Base-by-base conservation (phyloP, 2,329 filamentous ascomycete genomes). In the Teratosphaeria zuluensis region DNA sequence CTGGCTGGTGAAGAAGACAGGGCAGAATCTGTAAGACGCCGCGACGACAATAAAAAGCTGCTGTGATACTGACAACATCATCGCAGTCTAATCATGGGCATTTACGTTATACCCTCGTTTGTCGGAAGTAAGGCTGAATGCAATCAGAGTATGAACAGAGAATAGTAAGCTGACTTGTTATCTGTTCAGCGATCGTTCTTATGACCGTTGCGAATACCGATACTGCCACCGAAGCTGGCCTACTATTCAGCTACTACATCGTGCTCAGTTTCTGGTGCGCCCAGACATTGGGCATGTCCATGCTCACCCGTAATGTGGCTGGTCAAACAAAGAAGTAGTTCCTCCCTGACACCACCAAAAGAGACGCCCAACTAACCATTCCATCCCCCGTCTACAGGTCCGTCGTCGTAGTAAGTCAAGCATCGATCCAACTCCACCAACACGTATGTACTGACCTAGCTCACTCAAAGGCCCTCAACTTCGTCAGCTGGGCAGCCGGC, bases 211-310 rank as follows among this genome's bases (percentile, higher is more conserved):
- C 80, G 24, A 85, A 86, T 63, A 76, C 78, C 6, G 81, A 76
- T 51, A 77, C 78, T 38, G 72, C 80, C 8, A 84, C 83, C 42
- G 81, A 86, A 71, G 79, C 85, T 31, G 87, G 87, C 5, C 42
- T 48, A n/a, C 78, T 91, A 0, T 75, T 90, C 14, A 82, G 80
- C 67, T 91, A 90, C 77, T 91, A 90, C 74, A 86, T 90, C 61
- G 86, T 84, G 0, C 78, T 90, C 19, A 89, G 85, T 4, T 91
- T 91, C 80, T 90, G 87, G 87, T 85, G 87, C 0, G 86, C 86
- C 0, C 66, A 70, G 48, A 66, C 64, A 56, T 58, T 70, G 12
- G 64, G 66, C 28, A 69, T 69, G 67, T 59, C 58, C 57, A 56
- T 66, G 42, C 56, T 66, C 11, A 61, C 62, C 0, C 80, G 86